Conservation (phyloP, 73 alveolate genomes). For the Durusdinium trenchii region DNA sequence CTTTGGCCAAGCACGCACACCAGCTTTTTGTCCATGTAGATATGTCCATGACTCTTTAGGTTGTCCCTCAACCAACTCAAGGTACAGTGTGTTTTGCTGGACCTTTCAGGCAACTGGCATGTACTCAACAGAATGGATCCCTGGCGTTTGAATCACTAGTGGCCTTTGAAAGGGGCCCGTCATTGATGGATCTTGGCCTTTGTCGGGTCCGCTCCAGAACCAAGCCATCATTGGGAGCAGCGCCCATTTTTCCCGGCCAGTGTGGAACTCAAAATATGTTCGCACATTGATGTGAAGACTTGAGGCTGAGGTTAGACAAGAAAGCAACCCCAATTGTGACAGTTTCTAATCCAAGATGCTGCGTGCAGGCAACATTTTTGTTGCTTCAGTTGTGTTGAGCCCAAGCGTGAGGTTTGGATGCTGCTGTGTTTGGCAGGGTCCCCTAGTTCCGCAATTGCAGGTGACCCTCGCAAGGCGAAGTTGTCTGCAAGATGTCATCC, state of each 20-base stretch:
- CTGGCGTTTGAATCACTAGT: neutral
- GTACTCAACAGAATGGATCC: too few species aligned
- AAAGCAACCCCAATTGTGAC: neutral
- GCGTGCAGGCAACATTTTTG: neutral
- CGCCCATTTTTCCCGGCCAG: slow-evolving; percentile 41
- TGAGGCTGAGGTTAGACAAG: neutral
- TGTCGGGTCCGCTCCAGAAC: neutral
- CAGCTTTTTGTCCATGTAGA: neutral
- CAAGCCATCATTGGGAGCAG: neutral
- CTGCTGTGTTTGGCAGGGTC: slow-evolving; percentile 34
- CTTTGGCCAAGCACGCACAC: neutral
- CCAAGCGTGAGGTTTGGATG: slow-evolving; percentile 56
- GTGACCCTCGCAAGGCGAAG: neutral
- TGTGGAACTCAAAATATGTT: neutral
- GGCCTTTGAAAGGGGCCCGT: too few species aligned
- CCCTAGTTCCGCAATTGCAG: neutral
- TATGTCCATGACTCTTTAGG: too few species aligned
- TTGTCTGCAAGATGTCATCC: neutral
- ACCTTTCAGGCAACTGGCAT: too few species aligned
- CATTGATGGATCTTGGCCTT: neutral
- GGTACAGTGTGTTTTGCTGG: too few species aligned
- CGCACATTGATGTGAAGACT: neutral
- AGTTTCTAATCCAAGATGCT: neutral
- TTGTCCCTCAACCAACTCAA: neutral
- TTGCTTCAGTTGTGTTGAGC: neutral